Base-by-base conservation (phyloP, 2,329 filamentous ascomycete genomes). In the Pseudocercospora pini-densiflorae region DNA sequence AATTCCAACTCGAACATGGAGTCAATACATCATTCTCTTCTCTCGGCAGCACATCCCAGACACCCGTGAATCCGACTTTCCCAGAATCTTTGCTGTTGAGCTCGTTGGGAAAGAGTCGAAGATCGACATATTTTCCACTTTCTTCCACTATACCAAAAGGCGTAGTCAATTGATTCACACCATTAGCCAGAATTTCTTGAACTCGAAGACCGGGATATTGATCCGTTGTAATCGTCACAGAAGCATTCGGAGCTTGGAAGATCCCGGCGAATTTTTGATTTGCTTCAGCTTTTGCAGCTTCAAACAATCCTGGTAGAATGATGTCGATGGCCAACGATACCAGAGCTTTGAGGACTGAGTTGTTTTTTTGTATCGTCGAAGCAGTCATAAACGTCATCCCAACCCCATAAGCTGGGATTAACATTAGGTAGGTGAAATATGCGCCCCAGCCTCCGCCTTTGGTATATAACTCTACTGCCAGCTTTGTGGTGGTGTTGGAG, bases 401-500 rank as follows among this genome's bases (percentile, higher is more conserved):
- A 3, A 83, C 66, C 40, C 80, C 79, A 67, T 84, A 84, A 68
- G 85, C 83, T 0, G 83, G 82, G 0, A 85, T 72, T 2, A 85
- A 69, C 12, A 75, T 79, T 0, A 83, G 66, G 33, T 62, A 43
- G 5, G 63, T 33, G 33, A 36, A 36, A 7, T 65, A 59, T 21
- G 51, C 29, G 23, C 63, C 79, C 78, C 0, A 83, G 67, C 60
- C 81, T 2, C 83, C 84, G 2, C 70, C 74, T 71, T 85, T 86
- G 33, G 80, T 80, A 71, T 84, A 84, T 1, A 85, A 61, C 31
- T 85, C 82, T 12, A 84, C 53, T 12, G 81, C 68, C 0, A 36
- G 33, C 1, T 5, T 5, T 14, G 3, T 80, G 79, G 14, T 78
- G 75, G 80, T 19, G 81, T 63, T 64, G 76, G 76, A 53, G 79